Base-by-base conservation (phyloP, 306 rosid species). In the Ammopiptanthus mongolicus region DNA sequence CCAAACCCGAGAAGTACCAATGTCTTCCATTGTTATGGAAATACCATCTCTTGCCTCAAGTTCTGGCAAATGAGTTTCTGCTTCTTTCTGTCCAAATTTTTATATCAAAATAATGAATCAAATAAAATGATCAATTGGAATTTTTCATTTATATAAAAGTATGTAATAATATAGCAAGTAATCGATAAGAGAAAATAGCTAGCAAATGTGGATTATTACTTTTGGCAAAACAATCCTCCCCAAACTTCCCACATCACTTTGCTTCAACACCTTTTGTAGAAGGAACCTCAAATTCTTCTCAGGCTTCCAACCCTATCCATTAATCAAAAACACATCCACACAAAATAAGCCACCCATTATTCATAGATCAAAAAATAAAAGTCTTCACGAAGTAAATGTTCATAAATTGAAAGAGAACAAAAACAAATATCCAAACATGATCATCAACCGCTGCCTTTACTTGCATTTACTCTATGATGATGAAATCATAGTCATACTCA, bases 151-250 rank as follows among this genome's bases (percentile, higher is more conserved):
- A 5, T 17, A 14, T 0, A 25, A 25, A 17, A 8, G 6, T 48
- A 37, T 18, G 13, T 22, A 58, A 9, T 17, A 8, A 39, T 37
- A 8, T 13, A 66, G 9, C 1, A 74, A 47, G 34, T 11, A 37
- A 1, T 2, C 14, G 37, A 37, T 44, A 33, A 31, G 19, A 34
- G 17, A 60, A 58, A 33, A 9, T 10, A 3, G 13, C 13, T 4
- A 25, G 18, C 1, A 23, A 48, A 62, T 41, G 14, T 70, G 11
- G n/a, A 22, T 66, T 85, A 25, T 3, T 25, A 92, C 99, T 76
- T 95, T 95, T 29, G 99, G 99, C 59, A 95, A 65, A 11, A 95
- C 99, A 60, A 95, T 95, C 84, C 99, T 89, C 8, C 99, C 99
- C 39, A 95, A 84, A 78, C 83, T 95, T 18, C 97, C 97, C 53